phyloP scores from a whole-genome alignment of 352 stramenopile species.

The Halophytophthora polymorphica region DNA sequence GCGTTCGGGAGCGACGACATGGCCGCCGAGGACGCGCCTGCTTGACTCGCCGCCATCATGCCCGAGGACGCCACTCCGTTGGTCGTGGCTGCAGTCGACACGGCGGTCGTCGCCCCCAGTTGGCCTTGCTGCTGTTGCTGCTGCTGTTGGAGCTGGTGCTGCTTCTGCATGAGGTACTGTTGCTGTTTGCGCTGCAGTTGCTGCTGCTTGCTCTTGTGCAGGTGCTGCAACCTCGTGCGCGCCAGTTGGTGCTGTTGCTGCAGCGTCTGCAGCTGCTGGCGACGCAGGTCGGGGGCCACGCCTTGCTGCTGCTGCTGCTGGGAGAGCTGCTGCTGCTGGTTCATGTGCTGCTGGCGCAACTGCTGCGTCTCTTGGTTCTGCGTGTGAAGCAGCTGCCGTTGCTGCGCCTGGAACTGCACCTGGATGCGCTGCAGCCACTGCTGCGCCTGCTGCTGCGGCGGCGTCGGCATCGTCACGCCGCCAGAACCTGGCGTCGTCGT shows the following conservation, averaged over 20 bases:
- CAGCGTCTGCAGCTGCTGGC: constrained; percentile 69
- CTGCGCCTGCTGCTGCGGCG: constrained; percentile 68
- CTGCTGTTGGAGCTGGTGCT: constrained; percentile 59
- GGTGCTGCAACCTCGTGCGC: constrained; percentile 57
- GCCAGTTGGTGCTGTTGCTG: constrained; percentile 76
- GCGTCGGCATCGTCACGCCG: constrained; percentile 26
- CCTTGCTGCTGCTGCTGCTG: constrained; percentile 70
- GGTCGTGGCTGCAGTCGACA: constrained; percentile 16
- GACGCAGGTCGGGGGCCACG: constrained; percentile 51
- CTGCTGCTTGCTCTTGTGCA: constrained; percentile 80
- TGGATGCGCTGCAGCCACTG: constrained; percentile 82
- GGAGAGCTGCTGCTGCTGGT: constrained; percentile 71
- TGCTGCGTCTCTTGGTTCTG: constrained; percentile 80
- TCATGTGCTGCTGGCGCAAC: constrained; percentile 69
- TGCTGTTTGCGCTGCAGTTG: constrained; percentile 82
- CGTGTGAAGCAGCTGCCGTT: constrained; percentile 63
- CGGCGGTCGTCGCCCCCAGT: constrained; percentile 7
- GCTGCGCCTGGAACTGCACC: constrained; percentile 78
- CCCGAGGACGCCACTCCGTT: constrained; percentile 16
- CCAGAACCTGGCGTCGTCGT: constrained; percentile 21
- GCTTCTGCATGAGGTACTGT: constrained; percentile 75
- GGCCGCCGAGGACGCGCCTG: constrained; percentile 20
- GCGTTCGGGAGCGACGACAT: constrained; percentile 40
- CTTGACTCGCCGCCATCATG: constrained; percentile 33
- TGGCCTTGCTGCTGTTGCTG: constrained; percentile 53